A percentile compares a stretch with the other conserved stretches of the same genome.
Evolutionary conservation across 345 rosid genomes (phyloP).

Genomic region (Erysimum cheiranthoides): DNA sequence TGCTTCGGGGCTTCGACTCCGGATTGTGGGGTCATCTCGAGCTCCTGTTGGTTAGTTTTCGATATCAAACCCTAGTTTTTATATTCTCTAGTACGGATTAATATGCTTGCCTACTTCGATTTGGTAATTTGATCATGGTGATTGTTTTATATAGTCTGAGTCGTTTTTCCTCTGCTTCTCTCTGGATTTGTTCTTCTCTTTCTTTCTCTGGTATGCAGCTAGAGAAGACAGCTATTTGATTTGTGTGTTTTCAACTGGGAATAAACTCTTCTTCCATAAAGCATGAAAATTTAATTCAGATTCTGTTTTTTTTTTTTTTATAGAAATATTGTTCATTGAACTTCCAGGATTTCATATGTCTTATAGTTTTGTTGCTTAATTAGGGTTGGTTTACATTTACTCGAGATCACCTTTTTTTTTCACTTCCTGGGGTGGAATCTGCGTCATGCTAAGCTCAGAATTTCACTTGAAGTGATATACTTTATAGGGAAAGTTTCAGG

Average conservation of each 20-base stretch:
- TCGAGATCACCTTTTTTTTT: neutral
- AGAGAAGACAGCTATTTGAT: slow-evolving; percentile 10
- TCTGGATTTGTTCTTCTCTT: slow-evolving; percentile 26
- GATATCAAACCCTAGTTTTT: slow-evolving; percentile 43
- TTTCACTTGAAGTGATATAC: slow-evolving; percentile 9
- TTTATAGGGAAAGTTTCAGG: slow-evolving; percentile 16
- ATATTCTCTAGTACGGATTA: neutral
- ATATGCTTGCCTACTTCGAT: slow-evolving; percentile 19
- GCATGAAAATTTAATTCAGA: slow-evolving; percentile 8
- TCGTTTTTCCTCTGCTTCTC: slow-evolving; percentile 12
- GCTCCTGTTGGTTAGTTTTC: slow-evolving; percentile 42
- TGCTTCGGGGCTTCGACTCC: slow-evolving; percentile 19
- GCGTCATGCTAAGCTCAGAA: slow-evolving; percentile 2
- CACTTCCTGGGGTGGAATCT: slow-evolving; percentile 1
- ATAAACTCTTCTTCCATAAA: neutral
- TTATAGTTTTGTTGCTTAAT: slow-evolving; percentile 10
- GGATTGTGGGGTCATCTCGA: slow-evolving; percentile 38
- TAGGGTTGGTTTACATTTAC: slow-evolving; percentile 29
- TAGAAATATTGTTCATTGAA: slow-evolving; percentile 7
- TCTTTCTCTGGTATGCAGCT: slow-evolving; percentile 19
- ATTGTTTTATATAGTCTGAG: slow-evolving; percentile 19
- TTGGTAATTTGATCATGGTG: slow-evolving; percentile 29
- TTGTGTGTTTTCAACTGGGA: slow-evolving; percentile 19
- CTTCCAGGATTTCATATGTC: slow-evolving; percentile 3
- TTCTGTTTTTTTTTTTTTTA: slow-evolving; percentile 24